phyloP scores from a whole-genome alignment of 768 basidiomycete species.

The Macrolepiota albuminosa region DNA sequence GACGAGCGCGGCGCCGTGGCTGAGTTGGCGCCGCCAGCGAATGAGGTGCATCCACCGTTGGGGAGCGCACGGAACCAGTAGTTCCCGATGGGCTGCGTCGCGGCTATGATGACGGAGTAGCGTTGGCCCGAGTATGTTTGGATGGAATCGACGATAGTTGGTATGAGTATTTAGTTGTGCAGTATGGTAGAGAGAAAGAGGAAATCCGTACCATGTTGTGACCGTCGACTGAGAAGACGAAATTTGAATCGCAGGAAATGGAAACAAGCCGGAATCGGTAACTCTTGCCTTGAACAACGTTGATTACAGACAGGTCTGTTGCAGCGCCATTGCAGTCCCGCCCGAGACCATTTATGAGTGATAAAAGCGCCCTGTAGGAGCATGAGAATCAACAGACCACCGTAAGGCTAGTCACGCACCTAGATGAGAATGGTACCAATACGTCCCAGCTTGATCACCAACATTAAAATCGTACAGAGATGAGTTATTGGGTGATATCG shows the following conservation, averaged over 20 bases:
- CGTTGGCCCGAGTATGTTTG: no score
- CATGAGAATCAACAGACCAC: not conserved
- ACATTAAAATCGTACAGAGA: not conserved
- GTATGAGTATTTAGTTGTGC: no score
- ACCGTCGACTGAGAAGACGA: no score
- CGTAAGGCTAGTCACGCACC: not conserved
- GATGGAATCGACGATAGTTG: no score
- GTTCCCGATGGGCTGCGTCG: no score
- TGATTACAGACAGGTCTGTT: constrained; percentile 28
- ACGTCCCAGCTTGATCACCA: constrained; percentile 1
- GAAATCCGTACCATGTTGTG: no score
- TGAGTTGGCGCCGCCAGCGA: not conserved
- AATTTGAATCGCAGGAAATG: no score
- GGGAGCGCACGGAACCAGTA: no score
- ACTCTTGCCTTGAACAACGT: no score
- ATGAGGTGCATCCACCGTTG: not conserved
- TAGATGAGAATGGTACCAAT: constrained; percentile 7
- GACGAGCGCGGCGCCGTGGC: not conserved
- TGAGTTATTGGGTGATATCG: not conserved
- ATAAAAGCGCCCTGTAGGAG: not conserved
- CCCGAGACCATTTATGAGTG: constrained; percentile 6
- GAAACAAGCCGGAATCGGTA: no score
- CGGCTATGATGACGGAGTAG: no score
- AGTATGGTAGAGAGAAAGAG: no score
- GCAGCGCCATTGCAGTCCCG: not conserved